A percentile compares a stretch with the other conserved stretches of the same genome.
These are phyloP conservation scores for Phallus indusiatus DNA, from an alignment of 768 basidiomycete genomes.

Conservation along the genomic window DNA sequence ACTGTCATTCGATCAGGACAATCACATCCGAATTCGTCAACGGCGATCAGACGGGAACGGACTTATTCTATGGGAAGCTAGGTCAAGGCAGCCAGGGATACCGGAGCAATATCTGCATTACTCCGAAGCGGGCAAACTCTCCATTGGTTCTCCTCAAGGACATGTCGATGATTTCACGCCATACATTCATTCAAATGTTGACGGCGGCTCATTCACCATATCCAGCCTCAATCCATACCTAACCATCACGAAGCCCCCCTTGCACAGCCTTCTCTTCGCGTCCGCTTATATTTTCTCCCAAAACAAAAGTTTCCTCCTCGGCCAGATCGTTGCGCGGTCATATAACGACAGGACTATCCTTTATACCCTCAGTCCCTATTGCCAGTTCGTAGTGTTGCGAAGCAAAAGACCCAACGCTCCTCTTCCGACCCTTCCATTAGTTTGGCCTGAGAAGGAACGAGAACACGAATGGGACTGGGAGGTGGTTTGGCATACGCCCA, in stretches of 20 bases:
- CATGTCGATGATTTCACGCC: constrained; percentile 12
- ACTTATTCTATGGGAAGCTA: constrained; percentile 1
- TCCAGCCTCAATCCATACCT: constrained; percentile 14
- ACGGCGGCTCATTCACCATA: constrained; percentile 4
- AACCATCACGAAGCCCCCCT: constrained; percentile 3
- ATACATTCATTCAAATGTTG: constrained; percentile 6
- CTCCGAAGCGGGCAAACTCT: constrained; percentile 10
- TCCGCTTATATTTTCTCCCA: constrained; percentile 10
- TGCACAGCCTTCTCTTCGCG: constrained; percentile 10
- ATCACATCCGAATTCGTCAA: constrained; percentile 9
- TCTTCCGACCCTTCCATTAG: constrained; percentile 6
- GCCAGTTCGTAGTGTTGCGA: constrained; percentile 14
- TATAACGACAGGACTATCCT: constrained; percentile 8
- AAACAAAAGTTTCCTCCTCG: constrained; percentile 1
- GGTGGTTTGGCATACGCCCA: constrained; percentile 14
- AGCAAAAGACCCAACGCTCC: not conserved
- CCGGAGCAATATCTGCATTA: constrained; percentile 8
- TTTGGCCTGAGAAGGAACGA: constrained; percentile 9
- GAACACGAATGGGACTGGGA: constrained; percentile 10
- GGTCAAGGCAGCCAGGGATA: too few relatives aligned
- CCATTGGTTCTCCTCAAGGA: constrained; percentile 5
- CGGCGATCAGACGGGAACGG: not conserved
- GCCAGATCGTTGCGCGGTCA: constrained; percentile 10
- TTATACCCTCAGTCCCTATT: constrained; percentile 12
- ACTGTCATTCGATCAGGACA: constrained; percentile 11